Base-by-base conservation (phyloP, 768 basidiomycete species). In the Plicaturopsis crispa region DNA sequence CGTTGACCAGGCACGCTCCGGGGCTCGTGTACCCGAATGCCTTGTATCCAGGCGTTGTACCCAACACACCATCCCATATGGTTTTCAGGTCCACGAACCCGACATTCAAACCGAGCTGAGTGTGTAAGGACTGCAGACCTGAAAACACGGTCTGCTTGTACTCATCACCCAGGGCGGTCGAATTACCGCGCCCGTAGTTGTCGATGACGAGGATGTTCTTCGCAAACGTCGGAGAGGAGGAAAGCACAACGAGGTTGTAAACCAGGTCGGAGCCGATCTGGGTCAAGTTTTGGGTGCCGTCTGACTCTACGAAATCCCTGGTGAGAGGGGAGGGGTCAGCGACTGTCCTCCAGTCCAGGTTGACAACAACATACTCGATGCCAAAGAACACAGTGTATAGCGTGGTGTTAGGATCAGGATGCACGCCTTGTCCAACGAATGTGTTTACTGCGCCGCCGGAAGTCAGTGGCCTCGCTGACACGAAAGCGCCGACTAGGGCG, bases 341-440 rank as follows among this genome's bases (percentile, higher is more conserved):
- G 16, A 7, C 39, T 18, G 26, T 21, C 26, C 30, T 35, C 24
- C 4, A 19, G 14, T 14, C 6, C 5, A 33, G 5, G 1, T 28
- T 30, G 10, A 19, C 3, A 24, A 10, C 35, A 7, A 42, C 65
- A 48, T 32, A 67, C 69, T 66, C 69, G 32, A 74, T 75, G 10
- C 74, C 74, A 44, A 76, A 71, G 56, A 76, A 77, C 7, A 69
- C 41, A 0, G 63, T 58, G 36, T 73, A 75, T 5, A 77, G 57
- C 5, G 73, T 75, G 2, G 64, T 66, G 4, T 59, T 51, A 0
- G 66, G 59, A 39, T 70, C 57, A 1, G 63, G 53, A 1, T 52
- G 24, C 12, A 41, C 35, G 6, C 19, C 22, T 40, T 50, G 48
- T n/a, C 36, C 35, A 7, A 48, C 52, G 28, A 52, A 52, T 18